Base-by-base conservation (phyloP, 2,329 filamentous ascomycete genomes). In the Claviceps cyperi region DNA sequence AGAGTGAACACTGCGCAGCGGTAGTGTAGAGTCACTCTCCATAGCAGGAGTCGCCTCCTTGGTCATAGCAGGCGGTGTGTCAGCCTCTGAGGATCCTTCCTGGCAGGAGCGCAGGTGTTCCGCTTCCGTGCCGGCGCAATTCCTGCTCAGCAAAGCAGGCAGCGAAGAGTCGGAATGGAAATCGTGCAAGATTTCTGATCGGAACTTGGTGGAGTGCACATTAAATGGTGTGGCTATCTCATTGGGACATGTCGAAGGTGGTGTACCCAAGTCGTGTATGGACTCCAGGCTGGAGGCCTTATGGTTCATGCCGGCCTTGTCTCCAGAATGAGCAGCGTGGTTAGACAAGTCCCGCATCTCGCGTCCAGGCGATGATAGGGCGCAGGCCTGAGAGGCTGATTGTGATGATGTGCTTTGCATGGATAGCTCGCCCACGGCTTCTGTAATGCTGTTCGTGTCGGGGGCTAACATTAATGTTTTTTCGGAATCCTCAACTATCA, bases 101-200 rank as follows among this genome's bases (percentile, higher is more conserved):
- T 65, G 5, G 69, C 64, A 5, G 71, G 73, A 9, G 75, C 19
- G 24, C 17, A 41, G 32, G 6, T 80, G 76, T 46, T 83, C 80
- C 1, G 73, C 76, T 54, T 83, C 80, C 21, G 75, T 67, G 55
- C 82, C 80, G 1, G 76, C 77, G 14, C 78, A 83, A 8, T 78
- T 77, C 11, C 79, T 77, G 51, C 79, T 83, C 11, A 83, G 68
- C 7, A 83, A 65, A 6, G 79, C 78, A 11, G 80, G 80, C 2
- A 83, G 64, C 5, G 80, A 83, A 0, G 78, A 79, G 48, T 83
- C 79, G 3, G 79, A 83, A 50, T 76, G 77, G 60, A 80, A 81
- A 2, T 67, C 69, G 15, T 74, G 58, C 56, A 75, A 73, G 8
- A 71, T 67, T 5, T 74, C 72, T 3, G 70, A 67, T 1, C 66